Percentiles rank a stretch among this genome's conserved stretches.
phyloP scores from a whole-genome alignment of 768 basidiomycete species.

The Serendipita sp. region DNA sequence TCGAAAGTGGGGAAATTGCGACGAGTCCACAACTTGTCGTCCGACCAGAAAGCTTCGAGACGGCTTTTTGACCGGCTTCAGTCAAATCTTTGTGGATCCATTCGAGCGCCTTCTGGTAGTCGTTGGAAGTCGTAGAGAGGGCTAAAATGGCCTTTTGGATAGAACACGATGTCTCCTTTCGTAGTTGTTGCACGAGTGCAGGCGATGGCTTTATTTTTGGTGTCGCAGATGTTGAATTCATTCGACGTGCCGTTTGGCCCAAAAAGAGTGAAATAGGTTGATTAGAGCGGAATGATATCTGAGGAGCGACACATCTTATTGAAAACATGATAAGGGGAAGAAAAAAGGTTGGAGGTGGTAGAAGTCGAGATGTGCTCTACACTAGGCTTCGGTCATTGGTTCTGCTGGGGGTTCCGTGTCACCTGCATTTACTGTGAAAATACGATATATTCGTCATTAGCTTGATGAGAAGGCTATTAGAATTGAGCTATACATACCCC shows the following conservation, averaged over 20 bases:
- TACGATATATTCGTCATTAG: no score
- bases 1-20: conserved; percentile 55
- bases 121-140: conserved; percentile 54
- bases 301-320: no score
- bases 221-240: conserved; percentile 25
- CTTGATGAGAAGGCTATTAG: not conserved
- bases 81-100: conserved; percentile 71
- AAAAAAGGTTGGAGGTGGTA: not conserved
- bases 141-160: conserved; percentile 83
- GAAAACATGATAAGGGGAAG: not conserved
- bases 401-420: not conserved
- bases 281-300: no score
- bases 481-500: conserved; percentile 44
- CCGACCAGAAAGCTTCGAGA: conserved; percentile 68
- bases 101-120: conserved; percentile 52
- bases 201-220: conserved; percentile 40
- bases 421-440: not conserved
- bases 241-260: not conserved
- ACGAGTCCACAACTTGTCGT: conserved; percentile 65
- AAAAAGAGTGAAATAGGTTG: no score
- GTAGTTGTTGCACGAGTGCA: conserved; percentile 70
- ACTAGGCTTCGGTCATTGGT: not conserved
- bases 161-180: conserved; percentile 67
- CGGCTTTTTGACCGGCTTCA: conserved; percentile 57
- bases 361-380: not conserved